Base-by-base conservation (phyloP, 2,329 filamentous ascomycete species). In the Botrytis deweyae region DNA sequence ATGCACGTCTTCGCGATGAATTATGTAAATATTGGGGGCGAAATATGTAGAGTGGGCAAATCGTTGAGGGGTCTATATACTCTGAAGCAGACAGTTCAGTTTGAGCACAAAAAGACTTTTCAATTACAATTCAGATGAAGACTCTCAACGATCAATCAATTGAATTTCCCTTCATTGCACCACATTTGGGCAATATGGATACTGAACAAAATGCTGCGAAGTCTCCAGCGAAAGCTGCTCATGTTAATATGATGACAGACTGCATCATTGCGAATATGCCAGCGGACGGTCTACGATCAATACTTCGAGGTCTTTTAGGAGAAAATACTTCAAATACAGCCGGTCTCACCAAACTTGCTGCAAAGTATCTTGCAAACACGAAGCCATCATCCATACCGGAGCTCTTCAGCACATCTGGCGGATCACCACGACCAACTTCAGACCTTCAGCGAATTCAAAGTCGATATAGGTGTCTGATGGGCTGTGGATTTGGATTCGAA, bases 241-340 rank as follows among this genome's bases (percentile, higher is more conserved):
- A 85, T 76, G 83, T 85, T 75, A 86, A 85, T 70, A 84, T 85
- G 82, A 85, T 85, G 84, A 83, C 82, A 3, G 84, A 85, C 73
- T 84, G 82, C 6, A 81, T 85, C 73, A 83, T 85, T 70, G 82
- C 81, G n/a, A 85, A 83, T 64, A 75, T 85, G 38, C 80, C 83
- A 1, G 76, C 79, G 1, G 83, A 84, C n/a, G 83, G 81, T 8
- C 75, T 86, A 25, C 82, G 84, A 4, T 79, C 80, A 10, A 79
- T 85, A 8, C 76, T 85, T 70, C 78, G 83, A 72, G 78, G 78
- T 12, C 72, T 80, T 8, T 74, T 82, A 33, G 80, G 77, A 46
- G 74, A 75, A n/a, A 78, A 82, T 36, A 75, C 79, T 6, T 76
- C 77, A 33, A 73, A 83, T 65, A 84, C 83, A 1, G 55, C 76